phyloP scores from a whole-genome alignment of 805 yeast genomes.

The Suhomyces sp. region DNA sequence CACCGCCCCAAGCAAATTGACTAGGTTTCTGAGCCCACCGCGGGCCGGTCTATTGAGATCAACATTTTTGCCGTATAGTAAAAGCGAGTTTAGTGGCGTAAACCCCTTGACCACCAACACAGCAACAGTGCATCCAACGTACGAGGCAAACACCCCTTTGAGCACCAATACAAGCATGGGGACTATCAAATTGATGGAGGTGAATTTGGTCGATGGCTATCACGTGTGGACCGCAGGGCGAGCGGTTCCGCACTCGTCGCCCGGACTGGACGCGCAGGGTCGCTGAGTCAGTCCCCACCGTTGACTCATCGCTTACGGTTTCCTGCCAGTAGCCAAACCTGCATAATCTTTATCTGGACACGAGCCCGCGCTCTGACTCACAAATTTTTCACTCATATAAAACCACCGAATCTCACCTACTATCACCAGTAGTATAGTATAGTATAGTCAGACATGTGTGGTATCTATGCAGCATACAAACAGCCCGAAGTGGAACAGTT shows the following conservation, averaged over 20 bases:
- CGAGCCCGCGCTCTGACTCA: conserved; percentile 1
- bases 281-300: too few species aligned
- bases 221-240: too few species aligned
- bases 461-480: conserved; percentile 90
- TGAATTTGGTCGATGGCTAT: too few species aligned
- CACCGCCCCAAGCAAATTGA: conserved; percentile 10
- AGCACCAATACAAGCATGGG: neutral
- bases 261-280: too few species aligned
- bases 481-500: conserved; percentile 76
- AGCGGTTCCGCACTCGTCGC: too few species aligned
- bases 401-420: neutral
- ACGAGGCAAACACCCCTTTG: neutral
- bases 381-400: conserved; percentile 3
- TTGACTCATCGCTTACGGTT: neutral
- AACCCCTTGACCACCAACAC: conserved; percentile 14
- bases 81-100: conserved; percentile 16
- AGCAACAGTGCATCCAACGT: conserved; percentile 4
- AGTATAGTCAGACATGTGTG: conserved; percentile 70
- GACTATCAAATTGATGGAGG: too few species aligned
- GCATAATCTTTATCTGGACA: neutral
- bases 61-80: conserved; percentile 22
- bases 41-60: neutral
- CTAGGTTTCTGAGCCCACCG: neutral
- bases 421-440: too few species aligned
- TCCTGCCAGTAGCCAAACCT: neutral